phyloP scores from a whole-genome alignment of 805 yeast genomes.

The Monosporozyma servazzii region DNA sequence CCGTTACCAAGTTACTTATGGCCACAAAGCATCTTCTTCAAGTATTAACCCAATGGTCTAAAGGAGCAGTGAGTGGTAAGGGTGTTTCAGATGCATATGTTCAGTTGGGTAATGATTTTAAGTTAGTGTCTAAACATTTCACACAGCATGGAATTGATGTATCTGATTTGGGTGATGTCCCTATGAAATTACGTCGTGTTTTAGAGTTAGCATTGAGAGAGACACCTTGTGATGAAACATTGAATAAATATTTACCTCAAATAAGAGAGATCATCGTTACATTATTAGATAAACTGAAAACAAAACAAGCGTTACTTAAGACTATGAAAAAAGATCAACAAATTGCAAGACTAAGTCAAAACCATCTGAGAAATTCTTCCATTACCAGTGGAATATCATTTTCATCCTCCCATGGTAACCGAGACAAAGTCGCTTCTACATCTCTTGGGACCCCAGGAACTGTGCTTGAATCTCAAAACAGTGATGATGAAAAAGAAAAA shows the following conservation, averaged over 20 bases:
- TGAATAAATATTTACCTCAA: slow-evolving; percentile 72
- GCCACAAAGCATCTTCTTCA: slow-evolving; percentile 86
- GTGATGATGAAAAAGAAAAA: not conserved
- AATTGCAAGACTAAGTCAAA: slow-evolving; percentile 1
- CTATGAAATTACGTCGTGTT: slow-evolving; percentile 66
- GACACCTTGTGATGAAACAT: slow-evolving; percentile 70
- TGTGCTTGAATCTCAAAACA: not conserved
- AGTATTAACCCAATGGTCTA: slow-evolving; percentile 84
- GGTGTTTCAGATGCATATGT: slow-evolving; percentile 89
- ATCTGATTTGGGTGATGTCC: slow-evolving; percentile 83
- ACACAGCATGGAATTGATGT: slow-evolving; percentile 70
- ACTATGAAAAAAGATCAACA: slow-evolving; percentile 15
- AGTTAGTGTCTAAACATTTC: slow-evolving; percentile 75
- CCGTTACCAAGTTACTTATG: slow-evolving; percentile 70
- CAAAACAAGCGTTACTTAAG: slow-evolving; percentile 51
- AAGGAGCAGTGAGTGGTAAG: slow-evolving; percentile 63
- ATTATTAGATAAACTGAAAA: slow-evolving; percentile 67
- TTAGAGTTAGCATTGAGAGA: slow-evolving; percentile 81
- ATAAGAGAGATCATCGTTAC: slow-evolving; percentile 81
- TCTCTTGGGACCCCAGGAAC: not conserved
- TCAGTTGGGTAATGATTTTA: slow-evolving; percentile 85
- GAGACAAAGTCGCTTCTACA: not conserved
- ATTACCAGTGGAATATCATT: slow-evolving; percentile 5
- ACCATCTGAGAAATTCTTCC: slow-evolving; percentile 8
- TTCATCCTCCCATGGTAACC: not conserved